Conservation (phyloP, 306 rosid genomes). For the Gastrolobium villosum region DNA sequence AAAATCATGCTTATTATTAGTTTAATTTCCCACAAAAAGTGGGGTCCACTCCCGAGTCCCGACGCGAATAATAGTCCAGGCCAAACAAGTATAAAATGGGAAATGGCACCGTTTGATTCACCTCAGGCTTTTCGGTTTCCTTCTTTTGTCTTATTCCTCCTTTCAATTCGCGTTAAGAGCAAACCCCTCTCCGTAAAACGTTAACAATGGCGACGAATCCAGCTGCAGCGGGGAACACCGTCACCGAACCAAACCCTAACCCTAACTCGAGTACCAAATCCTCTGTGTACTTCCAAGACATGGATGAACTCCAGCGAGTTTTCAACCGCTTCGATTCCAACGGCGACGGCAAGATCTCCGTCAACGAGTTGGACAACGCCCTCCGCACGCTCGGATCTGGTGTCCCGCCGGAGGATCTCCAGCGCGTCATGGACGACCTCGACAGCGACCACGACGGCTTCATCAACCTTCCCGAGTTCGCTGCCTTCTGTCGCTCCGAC, state of each 20-base stretch:
- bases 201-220: constrained; percentile 48
- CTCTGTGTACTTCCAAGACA: constrained; percentile 55
- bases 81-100: not conserved
- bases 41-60: not conserved
- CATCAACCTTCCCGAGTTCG: constrained; percentile 78
- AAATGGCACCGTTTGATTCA: not conserved
- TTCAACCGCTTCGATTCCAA: constrained; percentile 83
- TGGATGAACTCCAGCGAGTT: constrained; percentile 64
- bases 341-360: constrained; percentile 95
- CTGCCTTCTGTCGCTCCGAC: constrained; percentile 69
- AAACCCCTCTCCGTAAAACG: not conserved
- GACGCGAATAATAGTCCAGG: not conserved
- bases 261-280: constrained; percentile 12
- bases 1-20: too few species aligned
- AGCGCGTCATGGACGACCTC: constrained; percentile 80
- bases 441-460: constrained; percentile 82
- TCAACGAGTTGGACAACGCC: constrained; percentile 68
- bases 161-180: not conserved
- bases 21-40: not conserved
- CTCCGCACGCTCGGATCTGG: constrained; percentile 69
- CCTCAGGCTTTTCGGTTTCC: not conserved
- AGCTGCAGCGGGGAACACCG: not conserved
- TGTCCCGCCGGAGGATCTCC: constrained; percentile 57
- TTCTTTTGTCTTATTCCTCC: not conserved
- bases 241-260: not conserved